These are phyloP conservation scores for Colletotrichum higginsianum DNA, from an alignment of 2,329 filamentous ascomycete genomes.

Conservation along the genomic window DNA sequence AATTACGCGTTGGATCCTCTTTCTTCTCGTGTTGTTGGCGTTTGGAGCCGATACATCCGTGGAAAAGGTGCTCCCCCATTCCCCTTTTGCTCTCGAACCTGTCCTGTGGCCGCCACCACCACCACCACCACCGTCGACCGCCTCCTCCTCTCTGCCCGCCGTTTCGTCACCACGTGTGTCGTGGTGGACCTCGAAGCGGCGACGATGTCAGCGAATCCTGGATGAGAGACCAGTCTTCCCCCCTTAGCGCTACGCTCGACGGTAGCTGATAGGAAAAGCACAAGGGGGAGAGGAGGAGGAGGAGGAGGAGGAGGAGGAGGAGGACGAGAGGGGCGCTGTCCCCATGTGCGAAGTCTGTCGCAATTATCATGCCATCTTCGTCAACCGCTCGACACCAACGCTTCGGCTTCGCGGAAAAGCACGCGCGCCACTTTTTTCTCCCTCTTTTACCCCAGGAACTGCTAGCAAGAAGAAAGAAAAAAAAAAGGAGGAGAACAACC, in stretches of 20 bases:
- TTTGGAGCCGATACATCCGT: conserved; percentile 28
- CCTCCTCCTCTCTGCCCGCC: background rate
- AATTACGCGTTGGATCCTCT: conserved; percentile 22
- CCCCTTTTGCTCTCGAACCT: background rate
- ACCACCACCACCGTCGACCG: no score
- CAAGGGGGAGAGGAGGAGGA: background rate
- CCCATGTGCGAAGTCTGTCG: conserved; percentile 1
- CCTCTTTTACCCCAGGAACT: background rate
- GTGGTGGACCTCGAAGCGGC: background rate
- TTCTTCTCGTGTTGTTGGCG: background rate
- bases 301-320: no score
- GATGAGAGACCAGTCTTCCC: background rate
- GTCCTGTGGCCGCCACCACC: no score
- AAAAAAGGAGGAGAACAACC: conserved; percentile 4
- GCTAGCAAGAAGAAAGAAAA: background rate
- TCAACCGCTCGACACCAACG: background rate
- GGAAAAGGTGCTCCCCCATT: conserved; percentile 12
- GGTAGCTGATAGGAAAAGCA: conserved; percentile 15
- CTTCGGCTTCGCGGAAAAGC: conserved; percentile 19
- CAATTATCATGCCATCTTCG: background rate
- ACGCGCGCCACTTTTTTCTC: background rate
- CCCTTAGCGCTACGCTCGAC: background rate
- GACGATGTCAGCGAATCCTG: background rate
- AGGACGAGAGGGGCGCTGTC: no score
- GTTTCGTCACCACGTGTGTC: conserved; percentile 16